Conservation (phyloP, 208 protist species). For the Trypanosoma cruzi region DNA sequence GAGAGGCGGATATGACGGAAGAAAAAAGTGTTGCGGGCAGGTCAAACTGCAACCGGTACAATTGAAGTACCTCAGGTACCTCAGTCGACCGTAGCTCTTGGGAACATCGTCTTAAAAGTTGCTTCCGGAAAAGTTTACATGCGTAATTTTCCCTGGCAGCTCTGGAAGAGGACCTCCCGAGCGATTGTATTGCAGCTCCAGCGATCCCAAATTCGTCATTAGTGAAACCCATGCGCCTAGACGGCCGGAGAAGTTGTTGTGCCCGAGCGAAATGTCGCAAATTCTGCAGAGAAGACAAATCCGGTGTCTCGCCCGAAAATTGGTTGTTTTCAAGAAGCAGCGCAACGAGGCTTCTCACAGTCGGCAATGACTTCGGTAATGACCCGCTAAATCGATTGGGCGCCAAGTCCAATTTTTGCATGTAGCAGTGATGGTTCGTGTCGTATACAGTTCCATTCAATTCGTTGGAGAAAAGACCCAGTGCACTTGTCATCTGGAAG, state of each 20-base stretch:
- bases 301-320: conserved; percentile 25
- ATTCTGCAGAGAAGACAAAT: conserved; percentile 1
- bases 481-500: conserved; percentile 24
- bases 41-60: conserved; percentile 25
- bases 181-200: conserved; percentile 22
- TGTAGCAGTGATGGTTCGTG: conserved; percentile 27
- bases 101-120: conserved; percentile 16
- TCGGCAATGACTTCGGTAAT: conserved; percentile 8
- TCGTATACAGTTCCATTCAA: conserved; percentile 24
- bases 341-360: conserved; percentile 9
- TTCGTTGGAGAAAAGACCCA: conserved; percentile 21
- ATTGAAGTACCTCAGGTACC: conserved; percentile 26
- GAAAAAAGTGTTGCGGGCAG: conserved; percentile 17
- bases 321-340: conserved; percentile 26
- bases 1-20: conserved; percentile 24
- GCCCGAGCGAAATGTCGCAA: conserved; percentile 24
- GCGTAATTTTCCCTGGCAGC: conserved; percentile 22
- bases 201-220: conserved; percentile 12
- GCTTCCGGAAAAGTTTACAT: conserved; percentile 18
- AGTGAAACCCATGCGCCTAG: conserved; percentile 18
- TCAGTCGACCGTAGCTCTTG: conserved; percentile 16
- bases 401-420: conserved; percentile 25
- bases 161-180: conserved; percentile 19
- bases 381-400: conserved; percentile 22
- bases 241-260: conserved; percentile 18